phyloP scores from a whole-genome alignment of 2,329 filamentous ascomycete genomes.

The Aurifilum marmelostoma region DNA sequence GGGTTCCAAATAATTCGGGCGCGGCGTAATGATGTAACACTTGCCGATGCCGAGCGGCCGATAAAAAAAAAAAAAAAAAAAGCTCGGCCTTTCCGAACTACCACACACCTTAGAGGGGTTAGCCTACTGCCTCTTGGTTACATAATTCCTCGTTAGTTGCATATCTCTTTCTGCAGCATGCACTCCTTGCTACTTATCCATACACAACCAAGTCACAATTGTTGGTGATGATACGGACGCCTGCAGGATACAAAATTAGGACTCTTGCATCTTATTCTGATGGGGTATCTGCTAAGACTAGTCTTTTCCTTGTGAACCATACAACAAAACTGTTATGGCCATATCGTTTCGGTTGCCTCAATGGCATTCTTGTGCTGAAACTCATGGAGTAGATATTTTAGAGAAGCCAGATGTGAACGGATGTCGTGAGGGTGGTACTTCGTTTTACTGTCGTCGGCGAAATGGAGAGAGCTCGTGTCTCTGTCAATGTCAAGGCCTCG shows the following conservation, averaged over 20 bases:
- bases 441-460: constrained; percentile 21
- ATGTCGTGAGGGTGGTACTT: constrained; percentile 34
- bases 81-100: constrained; percentile 24
- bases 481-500: constrained; percentile 21
- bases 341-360: constrained; percentile 11
- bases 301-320: neutral
- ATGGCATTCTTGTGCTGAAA: constrained; percentile 28
- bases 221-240: neutral
- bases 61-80: constrained; percentile 18
- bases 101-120: neutral
- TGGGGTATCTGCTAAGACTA: neutral
- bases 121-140: neutral
- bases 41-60: constrained; percentile 24
- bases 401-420: constrained; percentile 26
- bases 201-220: neutral
- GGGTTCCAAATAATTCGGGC: constrained; percentile 24
- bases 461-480: constrained; percentile 30
- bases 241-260: neutral
- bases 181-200: neutral
- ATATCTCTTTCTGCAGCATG: too few species aligned
- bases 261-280: neutral
- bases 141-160: too few species aligned
- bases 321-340: neutral
- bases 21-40: constrained; percentile 29
- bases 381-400: constrained; percentile 30